Conservation (phyloP, 208 protist species). For the Leishmania amazonensis region DNA sequence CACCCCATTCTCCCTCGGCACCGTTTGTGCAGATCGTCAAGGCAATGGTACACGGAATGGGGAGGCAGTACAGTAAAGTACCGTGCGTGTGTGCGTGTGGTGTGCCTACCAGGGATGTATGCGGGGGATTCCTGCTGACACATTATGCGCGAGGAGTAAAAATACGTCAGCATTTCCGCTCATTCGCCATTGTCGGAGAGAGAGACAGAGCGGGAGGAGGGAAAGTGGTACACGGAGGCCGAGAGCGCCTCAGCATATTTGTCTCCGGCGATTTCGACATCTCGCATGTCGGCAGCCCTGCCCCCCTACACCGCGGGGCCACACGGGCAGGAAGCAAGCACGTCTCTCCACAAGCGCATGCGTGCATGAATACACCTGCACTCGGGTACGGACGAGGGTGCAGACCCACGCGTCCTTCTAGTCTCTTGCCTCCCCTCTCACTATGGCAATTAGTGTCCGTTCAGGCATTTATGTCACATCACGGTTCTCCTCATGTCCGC, state of each 20-base stretch:
- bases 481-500: no score
- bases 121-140: no score
- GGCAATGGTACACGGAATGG: neutral
- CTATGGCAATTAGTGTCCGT: no score
- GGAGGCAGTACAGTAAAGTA: neutral
- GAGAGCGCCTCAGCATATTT: neutral
- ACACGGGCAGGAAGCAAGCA: no score
- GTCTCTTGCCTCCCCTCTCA: no score
- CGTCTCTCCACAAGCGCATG: neutral
- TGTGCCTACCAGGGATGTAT: no score
- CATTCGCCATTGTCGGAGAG: neutral
- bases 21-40: neutral
- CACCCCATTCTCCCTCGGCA: conserved; percentile 42
- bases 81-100: neutral
- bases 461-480: no score
- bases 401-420: neutral
- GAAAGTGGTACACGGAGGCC: neutral
- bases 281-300: no score
- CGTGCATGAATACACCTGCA: neutral
- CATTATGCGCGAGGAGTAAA: no score
- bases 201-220: neutral
- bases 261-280: neutral
- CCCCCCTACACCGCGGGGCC: neutral
- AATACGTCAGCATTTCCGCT: no score
- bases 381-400: neutral